phyloP scores from a whole-genome alignment of 2,329 filamentous ascomycete species.

The Colletotrichum falcatum region DNA sequence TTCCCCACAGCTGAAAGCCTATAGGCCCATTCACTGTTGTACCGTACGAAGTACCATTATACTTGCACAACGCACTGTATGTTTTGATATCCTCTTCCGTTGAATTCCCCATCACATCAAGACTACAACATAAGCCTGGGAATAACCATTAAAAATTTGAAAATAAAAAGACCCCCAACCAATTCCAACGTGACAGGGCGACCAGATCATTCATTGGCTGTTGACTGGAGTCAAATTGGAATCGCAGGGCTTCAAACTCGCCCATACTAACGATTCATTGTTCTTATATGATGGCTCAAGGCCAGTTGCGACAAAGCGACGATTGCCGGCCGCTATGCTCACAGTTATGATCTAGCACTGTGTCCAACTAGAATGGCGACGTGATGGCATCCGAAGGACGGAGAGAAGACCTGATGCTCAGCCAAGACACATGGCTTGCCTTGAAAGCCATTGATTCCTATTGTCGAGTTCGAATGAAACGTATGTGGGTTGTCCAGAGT shows the following conservation, averaged over 20 bases:
- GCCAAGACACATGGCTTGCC: too few species aligned
- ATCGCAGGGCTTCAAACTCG: background rate
- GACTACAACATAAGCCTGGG: background rate
- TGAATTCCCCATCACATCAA: background rate
- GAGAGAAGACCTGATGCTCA: too few species aligned
- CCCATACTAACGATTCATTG: background rate
- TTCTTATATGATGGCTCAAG: background rate
- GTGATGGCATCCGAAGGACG: too few species aligned
- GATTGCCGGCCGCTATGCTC: background rate
- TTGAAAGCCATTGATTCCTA: too few species aligned
- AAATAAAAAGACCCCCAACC: background rate
- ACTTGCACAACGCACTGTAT: background rate
- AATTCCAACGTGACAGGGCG: too few species aligned
- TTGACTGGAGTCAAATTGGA: background rate
- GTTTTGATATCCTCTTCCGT: background rate
- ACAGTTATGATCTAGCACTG: background rate
- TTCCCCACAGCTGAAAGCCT: conserved; percentile 16
- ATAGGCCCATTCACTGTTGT: background rate
- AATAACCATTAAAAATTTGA: too few species aligned
- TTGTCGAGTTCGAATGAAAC: background rate
- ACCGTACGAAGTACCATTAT: background rate
- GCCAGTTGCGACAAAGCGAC: too few species aligned
- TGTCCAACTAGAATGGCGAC: background rate
- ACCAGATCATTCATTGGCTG: too few species aligned
- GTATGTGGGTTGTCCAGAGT: too few species aligned